Evolutionary conservation across 805 yeast genomes (phyloP), one percentile per base, ranked within the genome.

Genomic region (Clavispora fructus): DNA sequence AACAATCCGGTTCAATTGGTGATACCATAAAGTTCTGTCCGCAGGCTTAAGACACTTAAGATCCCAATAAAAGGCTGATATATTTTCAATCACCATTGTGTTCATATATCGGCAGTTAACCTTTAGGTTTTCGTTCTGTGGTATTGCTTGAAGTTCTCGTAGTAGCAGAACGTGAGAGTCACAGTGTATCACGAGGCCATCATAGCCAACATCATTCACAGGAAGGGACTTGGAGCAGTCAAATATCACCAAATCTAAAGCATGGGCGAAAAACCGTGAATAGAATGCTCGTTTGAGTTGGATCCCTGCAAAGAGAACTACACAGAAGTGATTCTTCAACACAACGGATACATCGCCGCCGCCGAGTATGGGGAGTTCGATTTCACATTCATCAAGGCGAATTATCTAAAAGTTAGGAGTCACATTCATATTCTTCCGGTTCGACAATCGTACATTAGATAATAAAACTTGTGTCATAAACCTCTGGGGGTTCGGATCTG

Each of bases 21-120:
- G 11, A 45, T 61, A 63, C 46, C 51, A 51, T 13, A 47, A 37
- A 1, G 27, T 28, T 31, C 43, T 42, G 33, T 46, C 43, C 14
- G 41, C 14, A 30, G 40, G 16, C 6, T 39, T 32, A 23, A 35
- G 5, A 30, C 42, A 27, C 41, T 55, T 58, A 31, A 62, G 47
- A 7, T 62, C 62, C 71, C 71, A 69, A 47, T 58, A 63, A 45
- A 58, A 67, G n/a, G 61, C 54, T 2, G 73, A 68, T n/a, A 69
- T 33, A 49, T 64, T 64, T 29, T 67, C 67, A 5, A 67, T 50
- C 7, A 67, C 46, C 10, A 65, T 30, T 19, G 62, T 61, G 29
- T 54, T 53, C 29, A 62, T 52, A 14, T 46, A 41, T 27, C 42
- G 30, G 10, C 27, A 8, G 7, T 39, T 35, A 8, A 41, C 27